Conservation (phyloP, 176 grass and related monocot genomes). For the Triticum timopheevii region DNA sequence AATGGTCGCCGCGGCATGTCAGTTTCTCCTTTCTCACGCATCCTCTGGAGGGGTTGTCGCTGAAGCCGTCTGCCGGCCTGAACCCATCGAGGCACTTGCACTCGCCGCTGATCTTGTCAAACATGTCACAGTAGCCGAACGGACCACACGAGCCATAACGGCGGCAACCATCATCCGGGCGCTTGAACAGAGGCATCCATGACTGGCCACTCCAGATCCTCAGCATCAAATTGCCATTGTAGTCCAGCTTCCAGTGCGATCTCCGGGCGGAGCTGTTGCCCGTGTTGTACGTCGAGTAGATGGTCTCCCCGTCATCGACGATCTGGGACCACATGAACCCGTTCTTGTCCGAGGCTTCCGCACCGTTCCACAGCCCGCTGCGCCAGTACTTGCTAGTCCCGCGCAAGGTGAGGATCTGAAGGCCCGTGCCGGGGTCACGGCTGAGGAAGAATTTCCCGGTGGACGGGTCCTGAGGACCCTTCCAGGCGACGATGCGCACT, state of each 20-base stretch:
- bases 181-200: neutral
- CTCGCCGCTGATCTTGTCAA: neutral
- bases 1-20: conserved; percentile 1
- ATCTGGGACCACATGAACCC: neutral
- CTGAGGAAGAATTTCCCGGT: neutral
- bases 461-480: neutral
- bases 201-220: neutral
- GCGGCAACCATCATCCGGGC: neutral
- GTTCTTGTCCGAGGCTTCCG: neutral
- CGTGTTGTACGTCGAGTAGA: neutral
- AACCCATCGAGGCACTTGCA: conserved; percentile 48
- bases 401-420: conserved; percentile 17
- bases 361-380: conserved; percentile 35
- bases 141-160: conserved; percentile 30
- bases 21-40: conserved; percentile 38
- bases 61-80: neutral
- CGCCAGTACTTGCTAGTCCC: conserved; percentile 23
- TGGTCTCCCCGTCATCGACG: neutral
- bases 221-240: neutral
- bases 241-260: neutral
- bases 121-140: conserved; percentile 43
- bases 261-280: neutral
- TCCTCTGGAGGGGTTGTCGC: neutral
- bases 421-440: neutral
- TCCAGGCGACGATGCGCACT: neutral